Base-by-base conservation (phyloP, 2,329 filamentous ascomycete genomes). In the Acephala macrosclerotiorum region DNA sequence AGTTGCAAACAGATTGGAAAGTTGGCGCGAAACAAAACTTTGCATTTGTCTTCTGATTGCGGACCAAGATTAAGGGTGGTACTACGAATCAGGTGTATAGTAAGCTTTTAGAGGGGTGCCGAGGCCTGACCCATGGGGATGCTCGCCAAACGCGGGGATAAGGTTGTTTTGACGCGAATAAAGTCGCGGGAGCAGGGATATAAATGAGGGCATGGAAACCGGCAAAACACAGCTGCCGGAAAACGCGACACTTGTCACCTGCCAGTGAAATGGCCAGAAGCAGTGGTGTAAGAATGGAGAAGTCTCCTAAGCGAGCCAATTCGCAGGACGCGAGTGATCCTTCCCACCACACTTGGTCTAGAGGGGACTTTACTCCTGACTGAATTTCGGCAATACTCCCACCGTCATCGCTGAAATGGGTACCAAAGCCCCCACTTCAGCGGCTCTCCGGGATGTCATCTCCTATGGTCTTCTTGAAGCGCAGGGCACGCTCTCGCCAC, bases 91-190 rank as follows among this genome's bases (percentile, higher is more conserved):
- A 57, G 29, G n/a, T 20, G 53, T 36, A 57, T 35, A 57, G 38
- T 33, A 49, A 58, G 53, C 9, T 57, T 56, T 63, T 4, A n/a
- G 53, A 64, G 18, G n/a, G 33, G 22, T 59, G 33, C 62, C 57
- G 47, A 60, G 57, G 47, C 57, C 62, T 25, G 25, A 47, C n/a
- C 61, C 56, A 22, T 42, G 18, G 9, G n/a, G 25, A 25, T 56
- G 20, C 18, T 12, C 47, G 40, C 62, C 36, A 40, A 60, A 53
- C 42, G 62, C 62, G 58, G 62, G 62, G 62, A 64, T 64, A 64
- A 60, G 57, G 36, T 64, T 64, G 35, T 38, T 47, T 40, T 29
- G 33, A 58, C 20, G 45, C 56, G 56, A 56, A 26, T 64, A 64
- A 63, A 53, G 36, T 59, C 55, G 38, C 42, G 40, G 36, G 25